Evolutionary conservation across 257 asterid species (phyloP), one percentile per base, ranked within the genome.

Genomic region (Plectranthus barbatus): DNA sequence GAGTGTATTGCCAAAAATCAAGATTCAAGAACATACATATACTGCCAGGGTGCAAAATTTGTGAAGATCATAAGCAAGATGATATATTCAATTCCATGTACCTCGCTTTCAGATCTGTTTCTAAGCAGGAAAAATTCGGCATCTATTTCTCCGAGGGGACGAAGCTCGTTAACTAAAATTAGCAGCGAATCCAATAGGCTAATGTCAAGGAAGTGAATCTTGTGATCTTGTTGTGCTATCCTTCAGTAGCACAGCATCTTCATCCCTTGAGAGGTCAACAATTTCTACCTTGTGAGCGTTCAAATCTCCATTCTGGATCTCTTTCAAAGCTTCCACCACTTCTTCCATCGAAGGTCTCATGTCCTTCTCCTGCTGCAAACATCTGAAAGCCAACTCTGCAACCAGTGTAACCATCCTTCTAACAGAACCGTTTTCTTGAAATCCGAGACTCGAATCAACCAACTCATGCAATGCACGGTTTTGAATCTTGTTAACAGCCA

Each of bases 281-380:
- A 73, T 75, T 4, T 72, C 86, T n/a, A 61, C 74, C 62, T 60
- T 69, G 33, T 50, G 74, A 1, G 57, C 56, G 2, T 66, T 64
- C 67, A 59, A 20, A 42, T 73, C 80, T 55, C 62, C 78, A 12
- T 66, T 65, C 64, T 81, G 80, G 15, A 90, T 77, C 51, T 31
- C 84, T 18, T 57, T 59, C 68, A 90, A 67, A 40, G 53, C 37
- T 19, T 81, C 78, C 53, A 80, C 36, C 46, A 85, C 96, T 29
- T 90, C 82, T 21, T 78, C 72, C 96, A 90, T 90, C 0, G 93
- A 72, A 3, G 97, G 96, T 46, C 97, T 81, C 86, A 76, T 69
- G 13, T 85, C 95, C 65, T 79, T 77, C 76, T 72, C 89, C 4
- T 66, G 72, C 18, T 85, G 96, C 69, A 90, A 68, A 53, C 95